phyloP scores from a whole-genome alignment of 345 rosid species.

The Salix udensis region DNA sequence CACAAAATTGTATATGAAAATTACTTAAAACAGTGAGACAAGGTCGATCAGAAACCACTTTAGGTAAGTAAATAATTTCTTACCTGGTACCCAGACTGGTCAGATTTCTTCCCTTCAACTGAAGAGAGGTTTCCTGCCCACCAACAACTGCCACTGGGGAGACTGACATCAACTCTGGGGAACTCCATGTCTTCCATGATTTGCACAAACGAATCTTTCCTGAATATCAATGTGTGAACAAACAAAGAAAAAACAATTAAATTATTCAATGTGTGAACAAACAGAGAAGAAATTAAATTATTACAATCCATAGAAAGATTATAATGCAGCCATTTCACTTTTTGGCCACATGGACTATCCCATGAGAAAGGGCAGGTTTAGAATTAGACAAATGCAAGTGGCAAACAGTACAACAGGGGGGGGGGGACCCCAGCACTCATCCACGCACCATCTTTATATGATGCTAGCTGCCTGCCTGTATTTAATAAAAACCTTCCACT shows the following conservation, averaged over 20 bases:
- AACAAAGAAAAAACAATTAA: not conserved
- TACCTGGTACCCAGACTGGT: conserved; percentile 64
- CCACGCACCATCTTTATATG: conserved; percentile 63
- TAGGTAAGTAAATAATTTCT: conserved; percentile 18
- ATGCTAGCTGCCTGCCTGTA: conserved; percentile 62
- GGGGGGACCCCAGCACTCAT: not conserved
- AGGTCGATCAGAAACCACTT: not conserved
- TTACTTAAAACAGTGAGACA: conserved; percentile 5
- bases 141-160: conserved; percentile 77
- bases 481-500: conserved; percentile 64
- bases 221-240: conserved; percentile 26
- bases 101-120: conserved; percentile 71
- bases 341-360: not conserved
- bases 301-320: not conserved
- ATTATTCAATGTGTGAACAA: not conserved
- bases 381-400: not conserved
- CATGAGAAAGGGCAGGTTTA: not conserved
- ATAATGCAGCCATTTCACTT: not conserved
- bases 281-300: not conserved
- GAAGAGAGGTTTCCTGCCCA: conserved; percentile 62
- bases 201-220: conserved; percentile 68
- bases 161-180: conserved; percentile 75
- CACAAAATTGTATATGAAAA: conserved; percentile 6
- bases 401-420: not conserved
- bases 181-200: conserved; percentile 70